phyloP scores from a whole-genome alignment of 805 yeast genomes.

The Candida chilensis region DNA sequence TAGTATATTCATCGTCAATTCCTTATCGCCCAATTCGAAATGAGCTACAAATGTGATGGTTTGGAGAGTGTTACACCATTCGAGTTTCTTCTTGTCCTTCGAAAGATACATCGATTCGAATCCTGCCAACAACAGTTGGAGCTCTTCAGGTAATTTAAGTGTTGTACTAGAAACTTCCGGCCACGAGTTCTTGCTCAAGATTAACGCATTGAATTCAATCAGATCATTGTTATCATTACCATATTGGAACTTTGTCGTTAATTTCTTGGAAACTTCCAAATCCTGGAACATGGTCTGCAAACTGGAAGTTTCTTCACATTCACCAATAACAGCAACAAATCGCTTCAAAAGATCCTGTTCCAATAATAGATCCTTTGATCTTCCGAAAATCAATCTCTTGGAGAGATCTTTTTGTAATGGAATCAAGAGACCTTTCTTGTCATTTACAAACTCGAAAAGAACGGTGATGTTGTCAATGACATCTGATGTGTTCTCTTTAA shows the following conservation, averaged over 20 bases:
- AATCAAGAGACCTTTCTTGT: no score
- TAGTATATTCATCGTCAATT: conserved; percentile 26
- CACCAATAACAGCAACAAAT: conserved; percentile 18
- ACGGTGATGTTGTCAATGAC: no score
- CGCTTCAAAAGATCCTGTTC: conserved; percentile 15
- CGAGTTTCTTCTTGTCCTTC: conserved; percentile 15
- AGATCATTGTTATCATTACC: background rate
- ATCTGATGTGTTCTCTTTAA: no score
- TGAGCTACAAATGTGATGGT: conserved; percentile 21
- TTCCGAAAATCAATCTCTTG: conserved; percentile 17
- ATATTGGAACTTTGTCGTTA: conserved; percentile 1
- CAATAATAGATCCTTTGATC: conserved; percentile 10
- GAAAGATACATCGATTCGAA: conserved; percentile 12
- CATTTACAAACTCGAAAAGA: no score
- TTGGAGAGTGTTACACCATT: conserved; percentile 35
- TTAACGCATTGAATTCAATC: conserved; percentile 18
- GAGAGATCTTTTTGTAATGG: conserved; percentile 26
- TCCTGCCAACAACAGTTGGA: conserved; percentile 8
- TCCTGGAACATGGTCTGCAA: conserved; percentile 25
- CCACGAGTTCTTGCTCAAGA: conserved; percentile 27
- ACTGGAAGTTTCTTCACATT: conserved; percentile 15
- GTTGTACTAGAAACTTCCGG: conserved; percentile 23
- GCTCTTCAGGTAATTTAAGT: conserved; percentile 13
- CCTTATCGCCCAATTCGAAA: conserved; percentile 20
- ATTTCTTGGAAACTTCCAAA: conserved; percentile 10